These are phyloP conservation scores for Cystobasidiaceae sp. DNA, from an alignment of 1,284 basidiomycete genomes.

Conservation along the genomic window DNA sequence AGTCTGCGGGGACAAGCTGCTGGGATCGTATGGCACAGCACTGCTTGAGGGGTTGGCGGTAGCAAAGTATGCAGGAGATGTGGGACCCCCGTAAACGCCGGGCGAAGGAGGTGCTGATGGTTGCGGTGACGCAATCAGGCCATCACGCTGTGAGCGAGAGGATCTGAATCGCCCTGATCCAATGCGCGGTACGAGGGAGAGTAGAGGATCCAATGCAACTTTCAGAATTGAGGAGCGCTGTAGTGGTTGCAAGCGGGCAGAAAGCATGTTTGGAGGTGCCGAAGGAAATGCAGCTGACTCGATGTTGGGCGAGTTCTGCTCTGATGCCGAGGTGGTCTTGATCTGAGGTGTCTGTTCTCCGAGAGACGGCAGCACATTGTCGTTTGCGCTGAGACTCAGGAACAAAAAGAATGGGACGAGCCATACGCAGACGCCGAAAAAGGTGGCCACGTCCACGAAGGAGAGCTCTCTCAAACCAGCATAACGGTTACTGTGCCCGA, in stretches of 20 bases:
- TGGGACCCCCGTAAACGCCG: constrained; percentile 5
- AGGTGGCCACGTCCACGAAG: constrained; percentile 84
- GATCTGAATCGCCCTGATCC: constrained; percentile 8
- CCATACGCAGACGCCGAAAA: constrained; percentile 91
- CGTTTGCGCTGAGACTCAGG: constrained; percentile 86
- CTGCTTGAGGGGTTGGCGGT: background rate
- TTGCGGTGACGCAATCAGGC: constrained; percentile 32
- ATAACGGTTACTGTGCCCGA: constrained; percentile 2
- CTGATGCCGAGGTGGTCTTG: constrained; percentile 27
- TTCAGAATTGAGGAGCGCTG: constrained; percentile 32
- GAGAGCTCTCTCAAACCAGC: constrained; percentile 42
- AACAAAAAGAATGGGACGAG: constrained; percentile 84
- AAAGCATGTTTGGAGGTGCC: background rate
- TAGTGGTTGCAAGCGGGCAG: constrained; percentile 7
- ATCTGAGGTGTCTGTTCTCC: constrained; percentile 29
- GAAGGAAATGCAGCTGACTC: background rate
- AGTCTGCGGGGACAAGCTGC: constrained; percentile 20
- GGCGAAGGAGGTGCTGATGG: constrained; percentile 26
- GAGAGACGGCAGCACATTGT: constrained; percentile 72
- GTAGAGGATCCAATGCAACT: constrained; percentile 22
- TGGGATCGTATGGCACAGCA: constrained; percentile 11
- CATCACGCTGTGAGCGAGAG: constrained; percentile 30
- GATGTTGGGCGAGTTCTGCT: constrained; percentile 5
- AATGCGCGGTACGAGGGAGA: constrained; percentile 26
- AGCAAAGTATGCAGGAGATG: constrained; percentile 3